A percentile compares a stretch with the other conserved stretches of the same genome.
Conservation (phyloP, 148 eudicot genomes). For the Fagopyrum esculentum region DNA sequence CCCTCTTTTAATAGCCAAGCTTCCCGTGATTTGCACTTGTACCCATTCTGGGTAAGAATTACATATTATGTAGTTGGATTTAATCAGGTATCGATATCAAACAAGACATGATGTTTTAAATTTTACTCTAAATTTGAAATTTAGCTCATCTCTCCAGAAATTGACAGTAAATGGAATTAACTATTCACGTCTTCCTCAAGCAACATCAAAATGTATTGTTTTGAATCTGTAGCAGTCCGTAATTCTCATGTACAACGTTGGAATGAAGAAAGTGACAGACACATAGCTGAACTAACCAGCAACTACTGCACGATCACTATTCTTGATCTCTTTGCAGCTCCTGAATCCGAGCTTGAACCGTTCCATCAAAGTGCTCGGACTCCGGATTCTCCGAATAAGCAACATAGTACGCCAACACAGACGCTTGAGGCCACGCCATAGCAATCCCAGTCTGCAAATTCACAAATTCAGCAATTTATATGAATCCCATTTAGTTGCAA, state of each 20-base stretch:
- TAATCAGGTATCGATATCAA: not conserved
- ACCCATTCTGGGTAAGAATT: slow-evolving; percentile 69
- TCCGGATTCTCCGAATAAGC: slow-evolving; percentile 47
- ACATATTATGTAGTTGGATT: slow-evolving; percentile 80
- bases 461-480: not conserved
- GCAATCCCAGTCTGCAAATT: slow-evolving; percentile 25
- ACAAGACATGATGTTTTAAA: slow-evolving; percentile 18
- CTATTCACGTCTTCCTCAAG: no score
- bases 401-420: slow-evolving; percentile 40
- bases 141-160: no score
- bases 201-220: not conserved
- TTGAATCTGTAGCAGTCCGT: not conserved
- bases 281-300: not conserved
- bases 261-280: not conserved
- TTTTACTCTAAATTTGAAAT: no score
- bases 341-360: slow-evolving; percentile 32
- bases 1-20: slow-evolving; percentile 82
- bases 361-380: slow-evolving; percentile 35
- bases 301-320: not conserved
- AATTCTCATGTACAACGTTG: not conserved
- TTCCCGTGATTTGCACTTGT: slow-evolving; percentile 45
- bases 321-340: slow-evolving; percentile 26
- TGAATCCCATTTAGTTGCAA: not conserved
- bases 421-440: slow-evolving; percentile 46
- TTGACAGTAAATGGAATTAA: no score